Conservation (phyloP, 164 flowering plant species). For the Tetracentron sinense region DNA sequence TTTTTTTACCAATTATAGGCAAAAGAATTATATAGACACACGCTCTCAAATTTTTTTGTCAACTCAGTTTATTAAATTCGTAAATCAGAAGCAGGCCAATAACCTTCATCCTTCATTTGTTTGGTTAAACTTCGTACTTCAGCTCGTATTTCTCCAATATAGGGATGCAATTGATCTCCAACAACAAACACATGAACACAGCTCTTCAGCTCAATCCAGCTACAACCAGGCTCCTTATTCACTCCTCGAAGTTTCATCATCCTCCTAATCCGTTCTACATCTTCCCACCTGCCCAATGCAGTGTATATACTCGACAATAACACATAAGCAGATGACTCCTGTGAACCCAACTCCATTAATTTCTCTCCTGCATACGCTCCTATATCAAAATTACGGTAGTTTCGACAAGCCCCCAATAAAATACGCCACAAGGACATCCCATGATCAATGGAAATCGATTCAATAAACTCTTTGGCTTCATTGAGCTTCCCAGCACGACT, state of each 20-base stretch:
- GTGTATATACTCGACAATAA: constrained; percentile 60
- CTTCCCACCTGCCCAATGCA: constrained; percentile 53
- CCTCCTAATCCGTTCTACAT: constrained; percentile 59
- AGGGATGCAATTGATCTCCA: constrained; percentile 67
- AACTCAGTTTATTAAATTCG: neutral
- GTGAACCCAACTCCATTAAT: constrained; percentile 64
- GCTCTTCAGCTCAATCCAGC: constrained; percentile 74
- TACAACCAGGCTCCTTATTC: constrained; percentile 78
- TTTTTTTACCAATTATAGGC: too few relatives aligned
- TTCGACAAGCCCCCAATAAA: constrained; percentile 57
- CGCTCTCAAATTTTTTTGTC: too few relatives aligned
- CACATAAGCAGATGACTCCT: constrained; percentile 80
- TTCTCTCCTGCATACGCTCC: constrained; percentile 84
- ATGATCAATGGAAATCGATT: constrained; percentile 58
- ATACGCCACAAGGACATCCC: constrained; percentile 76
- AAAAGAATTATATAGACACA: too few relatives aligned
- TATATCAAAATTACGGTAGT: constrained; percentile 46
- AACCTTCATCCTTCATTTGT: constrained; percentile 63
- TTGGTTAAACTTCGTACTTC: constrained; percentile 38
- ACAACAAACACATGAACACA: constrained; percentile 71
- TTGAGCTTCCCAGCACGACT: constrained; percentile 69
- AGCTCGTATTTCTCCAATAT: constrained; percentile 33
- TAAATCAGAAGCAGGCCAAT: constrained; percentile 28
- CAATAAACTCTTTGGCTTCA: constrained; percentile 75
- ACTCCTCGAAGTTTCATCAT: constrained; percentile 60